phyloP scores from a whole-genome alignment of 805 yeast genomes.

The Wickerhamiella kazuoi region DNA sequence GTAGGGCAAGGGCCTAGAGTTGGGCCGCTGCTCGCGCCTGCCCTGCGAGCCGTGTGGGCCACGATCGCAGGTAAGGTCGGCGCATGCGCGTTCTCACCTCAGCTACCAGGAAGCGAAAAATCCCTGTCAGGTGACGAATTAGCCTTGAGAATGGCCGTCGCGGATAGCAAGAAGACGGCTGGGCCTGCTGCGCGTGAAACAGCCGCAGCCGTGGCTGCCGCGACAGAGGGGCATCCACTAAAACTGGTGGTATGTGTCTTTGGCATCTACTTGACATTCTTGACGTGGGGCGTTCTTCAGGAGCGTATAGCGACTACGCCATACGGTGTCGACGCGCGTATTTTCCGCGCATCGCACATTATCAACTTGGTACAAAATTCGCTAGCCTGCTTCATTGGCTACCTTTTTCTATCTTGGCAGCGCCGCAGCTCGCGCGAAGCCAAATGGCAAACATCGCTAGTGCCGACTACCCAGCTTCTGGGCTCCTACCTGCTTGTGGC shows the following conservation, averaged over 20 bases:
- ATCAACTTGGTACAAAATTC: conserved; percentile 58
- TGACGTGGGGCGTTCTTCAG: conserved; percentile 84
- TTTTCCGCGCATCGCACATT: conserved; percentile 63
- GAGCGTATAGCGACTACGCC: conserved; percentile 68
- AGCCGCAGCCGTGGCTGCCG: too few relatives aligned
- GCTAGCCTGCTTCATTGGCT: conserved; percentile 56
- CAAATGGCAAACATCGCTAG: neutral
- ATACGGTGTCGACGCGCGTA: conserved; percentile 38
- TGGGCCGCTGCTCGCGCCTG: too few relatives aligned
- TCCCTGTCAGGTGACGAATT: too few relatives aligned
- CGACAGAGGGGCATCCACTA: too few relatives aligned
- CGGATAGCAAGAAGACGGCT: too few relatives aligned
- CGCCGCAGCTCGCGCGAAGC: neutral
- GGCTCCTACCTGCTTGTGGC: conserved; percentile 18
- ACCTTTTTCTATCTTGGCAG: conserved; percentile 29
- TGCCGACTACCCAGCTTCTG: conserved; percentile 10
- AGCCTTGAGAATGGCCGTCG: too few relatives aligned
- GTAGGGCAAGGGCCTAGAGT: too few relatives aligned
- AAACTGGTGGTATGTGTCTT: conserved; percentile 20
- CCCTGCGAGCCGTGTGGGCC: too few relatives aligned
- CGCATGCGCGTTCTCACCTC: too few relatives aligned
- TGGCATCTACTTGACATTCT: conserved; percentile 74
- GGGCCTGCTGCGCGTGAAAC: too few relatives aligned
- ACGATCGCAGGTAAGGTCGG: too few relatives aligned
- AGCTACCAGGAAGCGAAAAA: too few relatives aligned